Conservation (phyloP, 192 early-diverging fungal genomes). For the Podila horticola region DNA sequence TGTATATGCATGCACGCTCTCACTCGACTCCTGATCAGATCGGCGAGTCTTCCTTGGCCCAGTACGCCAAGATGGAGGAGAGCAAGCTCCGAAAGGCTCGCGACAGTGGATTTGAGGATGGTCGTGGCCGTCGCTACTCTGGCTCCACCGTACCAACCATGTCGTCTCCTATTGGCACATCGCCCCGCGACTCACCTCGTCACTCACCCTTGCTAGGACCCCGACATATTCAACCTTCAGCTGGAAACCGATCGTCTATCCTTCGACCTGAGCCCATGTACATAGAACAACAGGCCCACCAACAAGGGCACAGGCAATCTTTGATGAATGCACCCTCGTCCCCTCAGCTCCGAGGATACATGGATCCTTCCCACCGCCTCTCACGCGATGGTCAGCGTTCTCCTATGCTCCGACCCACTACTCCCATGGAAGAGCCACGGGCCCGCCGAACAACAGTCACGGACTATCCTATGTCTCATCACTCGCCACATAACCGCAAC, state of each 20-base stretch:
- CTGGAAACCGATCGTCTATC: constrained; percentile 13
- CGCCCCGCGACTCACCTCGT: not conserved
- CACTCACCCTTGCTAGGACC: not conserved
- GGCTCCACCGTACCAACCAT: not conserved
- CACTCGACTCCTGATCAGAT: constrained; percentile 35
- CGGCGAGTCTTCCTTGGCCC: constrained; percentile 6
- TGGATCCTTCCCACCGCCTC: constrained; percentile 6
- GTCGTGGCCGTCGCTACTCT: constrained; percentile 22
- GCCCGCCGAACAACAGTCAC: not conserved
- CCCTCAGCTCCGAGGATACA: constrained; percentile 18
- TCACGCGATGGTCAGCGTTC: not conserved
- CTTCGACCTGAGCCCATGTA: constrained; percentile 3
- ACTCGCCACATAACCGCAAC: constrained; percentile 6
- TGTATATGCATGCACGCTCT: constrained; percentile 34
- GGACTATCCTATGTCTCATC: not conserved
- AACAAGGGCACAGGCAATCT: not conserved
- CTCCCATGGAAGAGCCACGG: not conserved
- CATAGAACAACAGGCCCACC: constrained; percentile 15
- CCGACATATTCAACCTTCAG: not conserved
- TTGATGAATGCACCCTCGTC: constrained; percentile 17
- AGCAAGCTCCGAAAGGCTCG: constrained; percentile 17
- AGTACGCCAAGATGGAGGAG: constrained; percentile 12
- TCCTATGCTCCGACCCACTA: not conserved
- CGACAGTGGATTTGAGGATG: constrained; percentile 40
- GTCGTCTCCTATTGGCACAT: not conserved